Base-by-base conservation (phyloP, 2,329 filamentous ascomycete species). In the Botrytis galanthina region DNA sequence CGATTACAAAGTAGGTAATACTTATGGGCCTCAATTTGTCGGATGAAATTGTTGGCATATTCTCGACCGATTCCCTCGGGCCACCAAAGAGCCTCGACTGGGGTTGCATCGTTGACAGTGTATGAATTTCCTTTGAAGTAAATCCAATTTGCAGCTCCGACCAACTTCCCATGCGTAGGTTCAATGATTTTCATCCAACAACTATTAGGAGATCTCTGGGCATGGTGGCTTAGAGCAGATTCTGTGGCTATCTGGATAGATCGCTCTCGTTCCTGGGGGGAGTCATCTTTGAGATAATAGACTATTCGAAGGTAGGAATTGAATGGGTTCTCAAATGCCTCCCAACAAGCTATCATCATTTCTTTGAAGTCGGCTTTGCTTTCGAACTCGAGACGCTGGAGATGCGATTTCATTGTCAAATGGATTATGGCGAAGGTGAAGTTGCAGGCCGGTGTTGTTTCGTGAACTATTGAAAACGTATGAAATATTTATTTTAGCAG, bases 141-240 rank as follows among this genome's bases (percentile, higher is more conserved):
- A 60, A 42, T 44, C 67, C 67, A 70, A 10, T 70, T 35, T 39
- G 37, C 54, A 22, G 35, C 67, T 39, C 48, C 54, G 8, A 70
- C 26, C 32, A 59, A 4, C 22, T 70, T 46, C 32, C n/a, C 35
- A 37, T 12, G 20, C 26, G 26, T 32, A 9, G 64, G 18, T 9
- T 70, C 51, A 12, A 20, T 60, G 2, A 61, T 54, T 29, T 70
- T 59, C 35, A 70, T 70, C 67, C 67, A 70, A 61, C 37, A n/a
- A n/a, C 54, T 70, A 42, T 51, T 35, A 37, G 67, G 51, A 61
- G 20, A 26, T 7, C 4, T 26, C 20, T 26, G 22, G 16, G 59
- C 35, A 39, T 61, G 59, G 32, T 61, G 20, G 26, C 10, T 61
- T 22, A 61, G 3, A 4, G 32, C 32, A 16, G 32, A 35, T 37